Conservation (phyloP, 2,329 filamentous ascomycete genomes). For the Penicillium janthinellum region DNA sequence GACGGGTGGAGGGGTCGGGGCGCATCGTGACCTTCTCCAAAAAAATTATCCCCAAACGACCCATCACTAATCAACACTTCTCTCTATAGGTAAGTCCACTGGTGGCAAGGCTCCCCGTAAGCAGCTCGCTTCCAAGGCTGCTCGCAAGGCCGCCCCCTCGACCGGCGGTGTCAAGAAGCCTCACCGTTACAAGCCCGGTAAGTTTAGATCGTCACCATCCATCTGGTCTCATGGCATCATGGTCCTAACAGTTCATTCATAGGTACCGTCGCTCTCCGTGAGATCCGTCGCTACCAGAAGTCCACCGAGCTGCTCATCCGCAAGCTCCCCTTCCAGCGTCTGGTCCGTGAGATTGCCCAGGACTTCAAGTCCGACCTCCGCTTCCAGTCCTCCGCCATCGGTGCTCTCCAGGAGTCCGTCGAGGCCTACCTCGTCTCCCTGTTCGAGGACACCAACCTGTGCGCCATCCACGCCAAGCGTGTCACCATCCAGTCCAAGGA, state of each 20-base stretch:
- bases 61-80: conserved; percentile 34
- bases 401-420: conserved; percentile 95
- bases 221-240: not conserved
- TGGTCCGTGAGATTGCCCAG: conserved; percentile 95
- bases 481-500: conserved; percentile 95
- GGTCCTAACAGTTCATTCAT: conserved; percentile 33
- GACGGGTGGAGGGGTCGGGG: not conserved
- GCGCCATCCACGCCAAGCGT: conserved; percentile 98
- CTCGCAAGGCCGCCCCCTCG: conserved; percentile 95
- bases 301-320: conserved; percentile 93
- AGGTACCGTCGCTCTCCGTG: conserved; percentile 92
- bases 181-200: conserved; percentile 83
- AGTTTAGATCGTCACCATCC: conserved; percentile 21
- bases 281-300: conserved; percentile 98
- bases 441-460: conserved; percentile 98
- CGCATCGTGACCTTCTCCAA: conserved; percentile 19
- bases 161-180: conserved; percentile 98
- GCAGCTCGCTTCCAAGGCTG: conserved; percentile 99
- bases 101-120: conserved; percentile 78
- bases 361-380: conserved; percentile 94
- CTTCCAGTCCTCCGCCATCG: conserved; percentile 98
- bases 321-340: conserved; percentile 96
- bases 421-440: conserved; percentile 98
- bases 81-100: conserved; percentile 66
- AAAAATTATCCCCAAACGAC: not conserved